phyloP scores from a whole-genome alignment of 257 asterid genomes.

The Nicotiana obtusifolia region DNA sequence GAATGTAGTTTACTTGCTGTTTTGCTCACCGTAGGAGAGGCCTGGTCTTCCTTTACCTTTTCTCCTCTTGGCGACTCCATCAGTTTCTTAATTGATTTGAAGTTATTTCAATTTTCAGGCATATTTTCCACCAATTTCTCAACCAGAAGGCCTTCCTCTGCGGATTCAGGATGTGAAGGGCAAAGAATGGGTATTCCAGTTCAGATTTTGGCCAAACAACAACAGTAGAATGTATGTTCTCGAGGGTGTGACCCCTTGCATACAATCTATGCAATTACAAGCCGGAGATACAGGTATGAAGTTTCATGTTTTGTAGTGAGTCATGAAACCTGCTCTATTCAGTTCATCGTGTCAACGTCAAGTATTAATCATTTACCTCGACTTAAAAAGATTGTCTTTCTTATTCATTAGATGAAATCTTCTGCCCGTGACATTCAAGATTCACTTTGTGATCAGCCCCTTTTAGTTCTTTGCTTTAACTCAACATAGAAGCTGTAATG shows the following conservation, averaged over 20 bases:
- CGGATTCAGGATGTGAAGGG: slow-evolving; percentile 97
- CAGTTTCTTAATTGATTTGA: not conserved
- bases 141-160: slow-evolving; percentile 98
- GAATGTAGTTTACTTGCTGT: not conserved
- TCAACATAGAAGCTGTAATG: not conserved
- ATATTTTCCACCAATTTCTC: slow-evolving; percentile 91
- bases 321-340: not conserved
- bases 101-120: slow-evolving; percentile 43
- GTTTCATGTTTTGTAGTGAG: not conserved
- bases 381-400: not conserved
- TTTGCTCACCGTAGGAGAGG: not conserved
- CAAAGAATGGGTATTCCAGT: slow-evolving; percentile 95
- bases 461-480: not conserved
- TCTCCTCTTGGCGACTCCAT: not conserved
- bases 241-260: slow-evolving; percentile 98
- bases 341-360: not conserved
- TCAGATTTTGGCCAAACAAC: slow-evolving; percentile 97
- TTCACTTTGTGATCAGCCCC: not conserved
- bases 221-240: slow-evolving; percentile 94
- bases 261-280: slow-evolving; percentile 94
- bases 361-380: not conserved
- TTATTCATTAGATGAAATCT: not conserved
- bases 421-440: not conserved
- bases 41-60: not conserved
- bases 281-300: slow-evolving; percentile 94